Evolutionary conservation across 345 rosid species (phyloP).

Genomic region (Salix caprea): DNA sequence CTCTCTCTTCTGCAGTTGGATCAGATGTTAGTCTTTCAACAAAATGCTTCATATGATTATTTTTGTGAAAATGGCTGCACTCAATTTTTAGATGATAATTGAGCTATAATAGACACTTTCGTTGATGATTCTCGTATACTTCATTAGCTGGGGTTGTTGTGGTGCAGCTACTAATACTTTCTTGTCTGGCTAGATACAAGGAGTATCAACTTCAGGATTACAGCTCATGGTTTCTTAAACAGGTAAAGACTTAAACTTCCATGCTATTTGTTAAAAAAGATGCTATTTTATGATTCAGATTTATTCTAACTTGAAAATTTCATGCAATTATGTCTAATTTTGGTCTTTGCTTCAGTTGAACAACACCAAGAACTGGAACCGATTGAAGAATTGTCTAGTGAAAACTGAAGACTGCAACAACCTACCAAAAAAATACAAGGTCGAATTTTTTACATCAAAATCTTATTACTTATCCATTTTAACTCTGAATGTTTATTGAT

Average conservation of each 20-base stretch:
- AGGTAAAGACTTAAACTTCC: conserved; percentile 33
- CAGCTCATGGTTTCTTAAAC: conserved; percentile 82
- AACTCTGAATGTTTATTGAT: background rate
- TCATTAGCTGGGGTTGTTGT: background rate
- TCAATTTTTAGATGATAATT: too few relatives aligned
- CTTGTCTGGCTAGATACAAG: conserved; percentile 59
- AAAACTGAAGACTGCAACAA: conserved; percentile 69
- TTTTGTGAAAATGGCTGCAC: too few relatives aligned
- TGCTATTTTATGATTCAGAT: background rate
- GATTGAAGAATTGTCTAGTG: conserved; percentile 83
- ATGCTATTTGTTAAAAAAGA: background rate
- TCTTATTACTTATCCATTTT: conserved; percentile 7
- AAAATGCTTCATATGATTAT: too few relatives aligned
- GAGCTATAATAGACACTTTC: too few relatives aligned
- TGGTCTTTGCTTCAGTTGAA: conserved; percentile 52
- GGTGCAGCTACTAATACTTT: background rate
- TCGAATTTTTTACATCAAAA: conserved; percentile 10
- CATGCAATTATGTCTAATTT: background rate
- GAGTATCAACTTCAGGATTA: conserved; percentile 91
- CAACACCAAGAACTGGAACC: conserved; percentile 62
- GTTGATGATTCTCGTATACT: too few relatives aligned
- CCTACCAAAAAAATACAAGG: conserved; percentile 70
- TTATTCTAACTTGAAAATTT: background rate
- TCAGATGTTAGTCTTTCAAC: too few relatives aligned
- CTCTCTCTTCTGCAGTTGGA: too few relatives aligned